These are phyloP conservation scores for Plectosphaerella plurivora DNA, from an alignment of 2,329 filamentous ascomycete species.

Conservation along the genomic window DNA sequence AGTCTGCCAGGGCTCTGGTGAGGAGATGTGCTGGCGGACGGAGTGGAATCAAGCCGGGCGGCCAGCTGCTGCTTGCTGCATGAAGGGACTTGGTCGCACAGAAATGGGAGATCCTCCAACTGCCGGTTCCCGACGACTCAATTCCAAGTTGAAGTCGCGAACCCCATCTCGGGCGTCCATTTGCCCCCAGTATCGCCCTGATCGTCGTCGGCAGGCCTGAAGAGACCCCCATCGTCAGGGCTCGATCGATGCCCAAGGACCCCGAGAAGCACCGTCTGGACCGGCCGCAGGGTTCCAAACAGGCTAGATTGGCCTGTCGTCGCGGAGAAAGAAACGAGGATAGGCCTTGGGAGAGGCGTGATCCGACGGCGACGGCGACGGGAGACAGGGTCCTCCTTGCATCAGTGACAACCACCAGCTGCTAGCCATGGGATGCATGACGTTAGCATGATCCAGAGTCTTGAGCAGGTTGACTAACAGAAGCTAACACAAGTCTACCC, in stretches of 20 bases:
- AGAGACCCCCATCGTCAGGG: not conserved
- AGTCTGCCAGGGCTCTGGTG: not conserved
- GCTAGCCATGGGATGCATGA: not conserved
- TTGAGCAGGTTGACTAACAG: constrained; percentile 1
- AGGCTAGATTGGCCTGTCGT: not conserved
- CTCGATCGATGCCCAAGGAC: not conserved
- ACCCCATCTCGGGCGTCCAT: not conserved
- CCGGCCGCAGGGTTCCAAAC: not conserved
- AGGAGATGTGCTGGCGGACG: not conserved
- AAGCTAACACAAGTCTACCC: not conserved
- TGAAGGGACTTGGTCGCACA: not conserved
- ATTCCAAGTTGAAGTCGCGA: not conserved
- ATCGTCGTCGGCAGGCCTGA: not conserved
- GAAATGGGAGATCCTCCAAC: not conserved
- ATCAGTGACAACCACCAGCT: not conserved
- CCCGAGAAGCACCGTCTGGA: not conserved
- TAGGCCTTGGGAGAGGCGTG: not conserved
- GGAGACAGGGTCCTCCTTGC: not conserved
- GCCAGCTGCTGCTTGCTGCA: not conserved
- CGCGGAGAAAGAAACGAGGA: not conserved
- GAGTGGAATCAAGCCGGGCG: not conserved
- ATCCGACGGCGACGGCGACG: not conserved
- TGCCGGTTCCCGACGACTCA: not conserved
- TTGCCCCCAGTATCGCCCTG: not conserved
- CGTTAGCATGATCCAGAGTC: not conserved